phyloP scores from a whole-genome alignment of 2,329 filamentous ascomycete genomes.

The Coniochaeta sp. region DNA sequence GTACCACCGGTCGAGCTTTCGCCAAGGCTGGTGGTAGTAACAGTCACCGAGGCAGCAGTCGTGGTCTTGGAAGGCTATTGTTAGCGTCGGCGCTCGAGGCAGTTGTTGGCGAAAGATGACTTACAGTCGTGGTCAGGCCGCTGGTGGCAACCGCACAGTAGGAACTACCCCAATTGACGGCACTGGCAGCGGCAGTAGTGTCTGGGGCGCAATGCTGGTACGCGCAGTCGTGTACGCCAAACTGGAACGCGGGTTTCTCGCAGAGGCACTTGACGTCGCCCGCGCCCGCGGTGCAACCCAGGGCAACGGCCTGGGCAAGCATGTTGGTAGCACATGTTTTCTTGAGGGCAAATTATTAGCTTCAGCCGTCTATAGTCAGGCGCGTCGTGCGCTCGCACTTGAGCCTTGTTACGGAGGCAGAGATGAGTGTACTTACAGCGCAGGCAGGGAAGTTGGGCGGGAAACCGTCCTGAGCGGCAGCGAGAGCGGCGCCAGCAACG shows the following conservation, averaged over 20 bases:
- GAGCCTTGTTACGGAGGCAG: too few relatives aligned
- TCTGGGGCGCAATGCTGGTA: constrained; percentile 16
- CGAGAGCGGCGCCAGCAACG: constrained; percentile 30
- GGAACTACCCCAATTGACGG: constrained; percentile 29
- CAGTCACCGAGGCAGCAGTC: background rate
- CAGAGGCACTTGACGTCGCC: constrained; percentile 40
- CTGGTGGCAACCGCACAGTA: constrained; percentile 29
- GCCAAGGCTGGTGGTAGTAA: background rate
- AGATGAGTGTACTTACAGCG: constrained; percentile 37
- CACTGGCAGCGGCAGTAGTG: constrained; percentile 23
- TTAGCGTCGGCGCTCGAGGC: background rate
- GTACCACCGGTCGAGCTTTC: background rate
- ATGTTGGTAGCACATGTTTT: constrained; percentile 43
- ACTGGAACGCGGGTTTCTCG: constrained; percentile 36
- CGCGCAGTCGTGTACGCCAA: constrained; percentile 45
- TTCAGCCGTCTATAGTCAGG: background rate
- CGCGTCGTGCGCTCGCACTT: background rate
- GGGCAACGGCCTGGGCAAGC: constrained; percentile 33
- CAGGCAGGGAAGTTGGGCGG: constrained; percentile 37
- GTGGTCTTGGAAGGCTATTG: background rate
- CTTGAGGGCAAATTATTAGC: constrained; percentile 20
- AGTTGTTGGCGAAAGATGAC: background rate
- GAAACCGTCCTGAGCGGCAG: constrained; percentile 29
- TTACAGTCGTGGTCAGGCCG: constrained; percentile 7
- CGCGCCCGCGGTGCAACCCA: constrained; percentile 38